Evolutionary conservation across 1,284 basidiomycete genomes (phyloP).

Genomic region (Cutaneotrichosporon mucoides): DNA sequence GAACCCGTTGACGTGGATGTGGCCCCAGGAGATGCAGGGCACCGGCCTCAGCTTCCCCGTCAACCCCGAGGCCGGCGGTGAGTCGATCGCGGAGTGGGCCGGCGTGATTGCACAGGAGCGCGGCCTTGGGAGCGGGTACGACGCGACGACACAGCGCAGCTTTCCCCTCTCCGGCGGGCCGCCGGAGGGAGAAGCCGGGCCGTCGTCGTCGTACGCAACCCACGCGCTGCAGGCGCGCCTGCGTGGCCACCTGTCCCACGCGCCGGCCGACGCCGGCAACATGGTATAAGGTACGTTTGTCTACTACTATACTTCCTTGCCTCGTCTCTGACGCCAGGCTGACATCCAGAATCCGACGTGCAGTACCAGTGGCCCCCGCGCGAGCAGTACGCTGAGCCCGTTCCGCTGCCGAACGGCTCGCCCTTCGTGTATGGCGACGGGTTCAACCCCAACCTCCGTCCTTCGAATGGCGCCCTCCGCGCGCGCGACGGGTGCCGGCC

Average conservation of each 20-base stretch:
- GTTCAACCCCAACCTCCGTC: slow-evolving; percentile 66
- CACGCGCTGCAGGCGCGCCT: slow-evolving; percentile 18
- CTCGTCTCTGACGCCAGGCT: slow-evolving; percentile 3
- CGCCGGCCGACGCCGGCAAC: slow-evolving; percentile 1
- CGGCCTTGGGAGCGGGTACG: not conserved
- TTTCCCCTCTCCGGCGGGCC: slow-evolving; percentile 3
- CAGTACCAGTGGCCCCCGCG: slow-evolving; percentile 55
- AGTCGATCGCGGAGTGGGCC: slow-evolving; percentile 52
- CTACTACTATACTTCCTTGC: not conserved
- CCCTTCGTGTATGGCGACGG: slow-evolving; percentile 79
- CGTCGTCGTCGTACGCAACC: slow-evolving; percentile 1
- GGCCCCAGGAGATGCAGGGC: slow-evolving; percentile 58
- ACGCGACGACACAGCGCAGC: not conserved
- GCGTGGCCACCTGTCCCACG: slow-evolving; percentile 10
- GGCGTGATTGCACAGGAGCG: slow-evolving; percentile 30
- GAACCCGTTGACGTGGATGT: slow-evolving; percentile 75
- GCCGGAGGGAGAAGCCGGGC: not conserved
- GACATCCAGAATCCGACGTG: slow-evolving; percentile 43
- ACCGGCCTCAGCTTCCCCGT: slow-evolving; percentile 74
- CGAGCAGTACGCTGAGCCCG: slow-evolving; percentile 47
- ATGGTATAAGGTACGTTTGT: slow-evolving; percentile 16
- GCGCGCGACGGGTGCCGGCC: slow-evolving; percentile 54
- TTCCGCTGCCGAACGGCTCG: slow-evolving; percentile 50
- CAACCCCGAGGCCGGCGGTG: slow-evolving; percentile 70
- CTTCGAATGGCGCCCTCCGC: slow-evolving; percentile 52